Evolutionary conservation across 495 filamentous ascomycete species (phyloP).

Genomic region (Aspergillus bridgeri): DNA sequence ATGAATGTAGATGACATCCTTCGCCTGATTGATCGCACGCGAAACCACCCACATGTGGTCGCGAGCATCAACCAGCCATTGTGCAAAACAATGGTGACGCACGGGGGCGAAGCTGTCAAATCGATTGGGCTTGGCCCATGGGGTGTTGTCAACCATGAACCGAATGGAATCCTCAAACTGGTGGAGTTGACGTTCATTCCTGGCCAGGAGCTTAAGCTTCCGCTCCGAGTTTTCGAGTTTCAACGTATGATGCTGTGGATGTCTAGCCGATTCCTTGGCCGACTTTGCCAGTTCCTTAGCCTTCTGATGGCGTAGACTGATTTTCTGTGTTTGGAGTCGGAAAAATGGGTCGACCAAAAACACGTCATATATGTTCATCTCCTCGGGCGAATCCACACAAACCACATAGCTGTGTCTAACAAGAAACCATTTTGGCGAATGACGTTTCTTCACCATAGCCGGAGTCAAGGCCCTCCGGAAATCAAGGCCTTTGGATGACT

Average conservation of each 20-base stretch:
- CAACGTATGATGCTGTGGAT: conserved; percentile 78
- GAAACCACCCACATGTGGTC: conserved; percentile 99
- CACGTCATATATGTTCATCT: conserved; percentile 99
- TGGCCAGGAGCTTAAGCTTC: conserved; percentile 84
- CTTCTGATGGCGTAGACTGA: conserved; percentile 56
- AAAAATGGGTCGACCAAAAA: conserved; percentile 90
- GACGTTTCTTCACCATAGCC: conserved; percentile 68
- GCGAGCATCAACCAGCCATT: conserved; percentile 94
- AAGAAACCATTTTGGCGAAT: conserved; percentile 94
- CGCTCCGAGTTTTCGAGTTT: conserved; percentile 83
- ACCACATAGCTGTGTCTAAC: conserved; percentile 97
- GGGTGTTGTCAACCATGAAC: conserved; percentile 75
- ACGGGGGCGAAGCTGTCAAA: conserved; percentile 95
- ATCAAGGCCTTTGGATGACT: conserved; percentile 86
- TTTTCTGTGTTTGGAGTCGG: conserved; percentile 65
- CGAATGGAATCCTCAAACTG: conserved; percentile 92
- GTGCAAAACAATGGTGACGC: conserved; percentile 78
- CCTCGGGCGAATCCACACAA: conserved; percentile 95
- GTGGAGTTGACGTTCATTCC: conserved; percentile 80
- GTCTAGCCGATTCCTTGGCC: conserved; percentile 59
- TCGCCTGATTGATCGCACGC: conserved; percentile 93
- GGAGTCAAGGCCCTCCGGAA: conserved; percentile 79
- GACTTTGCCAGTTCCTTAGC: conserved; percentile 62
- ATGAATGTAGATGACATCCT: conserved; percentile 98
- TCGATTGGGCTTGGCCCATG: conserved; percentile 78